Evolutionary conservation across 1,284 basidiomycete species (phyloP).

Genomic region (Exsudoporus floridanus): DNA sequence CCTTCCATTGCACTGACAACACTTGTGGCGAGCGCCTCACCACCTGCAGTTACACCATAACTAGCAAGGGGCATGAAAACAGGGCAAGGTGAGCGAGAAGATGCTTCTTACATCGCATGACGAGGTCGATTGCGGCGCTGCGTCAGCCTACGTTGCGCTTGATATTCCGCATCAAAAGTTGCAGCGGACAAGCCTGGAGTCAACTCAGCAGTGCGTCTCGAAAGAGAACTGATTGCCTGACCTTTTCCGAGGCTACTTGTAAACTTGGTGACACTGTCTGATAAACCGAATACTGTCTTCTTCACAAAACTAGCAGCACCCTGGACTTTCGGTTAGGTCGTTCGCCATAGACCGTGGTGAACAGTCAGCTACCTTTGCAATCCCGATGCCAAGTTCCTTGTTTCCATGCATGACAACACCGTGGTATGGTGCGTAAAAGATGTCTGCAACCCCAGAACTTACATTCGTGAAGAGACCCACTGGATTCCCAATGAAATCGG

Average conservation of each 20-base stretch:
- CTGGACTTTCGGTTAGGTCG: constrained; percentile 39
- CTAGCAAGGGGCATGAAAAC: constrained; percentile 41
- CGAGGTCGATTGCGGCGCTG: constrained; percentile 93
- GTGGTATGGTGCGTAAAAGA: constrained; percentile 99
- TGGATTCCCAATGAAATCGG: constrained; percentile 92
- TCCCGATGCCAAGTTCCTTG: constrained; percentile 93
- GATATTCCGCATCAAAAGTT: constrained; percentile 95
- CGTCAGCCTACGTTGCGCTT: constrained; percentile 83
- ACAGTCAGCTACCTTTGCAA: constrained; percentile 71
- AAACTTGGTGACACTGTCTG: constrained; percentile 95
- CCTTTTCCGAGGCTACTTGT: constrained; percentile 98
- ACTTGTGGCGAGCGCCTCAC: constrained; percentile 91
- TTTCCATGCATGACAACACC: constrained; percentile 98
- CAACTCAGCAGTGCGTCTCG: constrained; percentile 1
- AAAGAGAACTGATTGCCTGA: constrained; percentile 27
- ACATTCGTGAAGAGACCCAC: constrained; percentile 98
- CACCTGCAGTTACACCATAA: constrained; percentile 92
- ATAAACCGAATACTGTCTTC: constrained; percentile 97
- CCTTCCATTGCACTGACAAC: constrained; percentile 96
- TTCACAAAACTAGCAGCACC: constrained; percentile 98
- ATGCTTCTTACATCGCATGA: constrained; percentile 79
- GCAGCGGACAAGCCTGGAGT: constrained; percentile 87
- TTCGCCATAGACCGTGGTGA: neutral
- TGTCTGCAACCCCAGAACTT: constrained; percentile 97
- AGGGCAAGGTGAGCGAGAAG: neutral